These are phyloP conservation scores for Elaeagnus macrophylla DNA, from an alignment of 306 rosid genomes.

Conservation along the genomic window DNA sequence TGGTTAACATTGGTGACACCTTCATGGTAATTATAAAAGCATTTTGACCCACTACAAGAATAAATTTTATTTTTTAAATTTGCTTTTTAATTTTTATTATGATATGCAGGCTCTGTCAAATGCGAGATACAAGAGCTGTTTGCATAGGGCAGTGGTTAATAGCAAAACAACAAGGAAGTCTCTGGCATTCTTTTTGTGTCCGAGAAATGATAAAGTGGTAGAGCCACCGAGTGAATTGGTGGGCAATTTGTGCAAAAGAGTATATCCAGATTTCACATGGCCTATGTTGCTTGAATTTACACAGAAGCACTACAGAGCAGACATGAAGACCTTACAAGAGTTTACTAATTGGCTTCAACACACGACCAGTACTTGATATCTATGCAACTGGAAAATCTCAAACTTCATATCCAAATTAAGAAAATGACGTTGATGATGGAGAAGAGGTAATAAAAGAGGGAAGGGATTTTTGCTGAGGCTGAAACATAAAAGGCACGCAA, in stretches of 20 bases:
- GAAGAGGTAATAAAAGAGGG: too few species aligned
- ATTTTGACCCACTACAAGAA: not conserved
- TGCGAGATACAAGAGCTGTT: constrained; percentile 70
- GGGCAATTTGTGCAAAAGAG: constrained; percentile 32
- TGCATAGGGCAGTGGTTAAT: constrained; percentile 82
- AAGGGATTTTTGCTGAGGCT: too few species aligned
- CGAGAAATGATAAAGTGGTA: constrained; percentile 44
- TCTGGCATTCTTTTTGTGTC: constrained; percentile 67
- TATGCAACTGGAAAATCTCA: too few species aligned
- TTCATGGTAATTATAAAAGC: constrained; percentile 52
- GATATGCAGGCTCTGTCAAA: constrained; percentile 72
- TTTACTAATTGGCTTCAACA: constrained; percentile 40
- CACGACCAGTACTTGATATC: too few species aligned
- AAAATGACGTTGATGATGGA: too few species aligned
- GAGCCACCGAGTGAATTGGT: constrained; percentile 48
- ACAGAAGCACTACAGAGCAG: constrained; percentile 59
- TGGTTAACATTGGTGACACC: constrained; percentile 91
- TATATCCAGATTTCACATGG: constrained; percentile 68
- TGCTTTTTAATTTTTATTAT: not conserved
- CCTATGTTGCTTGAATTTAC: constrained; percentile 51
- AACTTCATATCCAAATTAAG: too few species aligned
- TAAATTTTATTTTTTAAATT: too few species aligned
- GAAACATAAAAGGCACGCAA: too few species aligned
- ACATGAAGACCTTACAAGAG: constrained; percentile 49
- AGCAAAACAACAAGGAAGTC: constrained; percentile 50